Conservation (phyloP, 2,329 filamentous ascomycete species). For the Trichoderma aggressivum region DNA sequence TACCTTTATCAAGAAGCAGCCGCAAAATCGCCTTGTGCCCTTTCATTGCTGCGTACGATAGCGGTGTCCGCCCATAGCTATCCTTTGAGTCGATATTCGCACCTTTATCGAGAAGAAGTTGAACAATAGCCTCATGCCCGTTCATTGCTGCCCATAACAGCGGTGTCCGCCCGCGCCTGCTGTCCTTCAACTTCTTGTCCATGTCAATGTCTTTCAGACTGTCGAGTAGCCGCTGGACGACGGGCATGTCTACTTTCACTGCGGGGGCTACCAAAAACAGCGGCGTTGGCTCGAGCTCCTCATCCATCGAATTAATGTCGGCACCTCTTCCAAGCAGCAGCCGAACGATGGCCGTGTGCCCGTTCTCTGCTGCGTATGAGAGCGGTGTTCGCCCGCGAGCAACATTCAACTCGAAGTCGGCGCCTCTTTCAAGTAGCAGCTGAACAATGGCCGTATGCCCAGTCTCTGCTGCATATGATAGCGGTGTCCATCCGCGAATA, state of each 20-base stretch:
- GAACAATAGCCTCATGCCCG: neutral
- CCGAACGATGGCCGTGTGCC: no score
- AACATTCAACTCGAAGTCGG: neutral
- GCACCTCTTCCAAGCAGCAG: neutral
- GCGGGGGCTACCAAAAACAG: neutral
- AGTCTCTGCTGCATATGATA: neutral
- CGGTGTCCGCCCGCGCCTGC: no score
- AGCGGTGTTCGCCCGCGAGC: neutral
- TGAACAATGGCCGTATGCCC: neutral
- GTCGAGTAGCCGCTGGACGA: neutral
- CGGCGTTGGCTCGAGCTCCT: neutral
- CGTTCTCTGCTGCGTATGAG: neutral
- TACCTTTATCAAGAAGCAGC: neutral
- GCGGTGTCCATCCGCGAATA: neutral
- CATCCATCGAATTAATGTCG: neutral
- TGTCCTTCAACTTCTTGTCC: no score
- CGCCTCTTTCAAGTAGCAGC: neutral
- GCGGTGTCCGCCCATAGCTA: no score
- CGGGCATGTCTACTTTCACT: neutral
- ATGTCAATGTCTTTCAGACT: no score
- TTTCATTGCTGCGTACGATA: no score
- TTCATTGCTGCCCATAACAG: neutral
- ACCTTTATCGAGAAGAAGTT: neutral
- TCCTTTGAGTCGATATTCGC: no score
- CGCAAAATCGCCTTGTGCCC: no score